phyloP scores from a whole-genome alignment of 2,329 filamentous ascomycete genomes.

The Plenodomus tracheiphilus region DNA sequence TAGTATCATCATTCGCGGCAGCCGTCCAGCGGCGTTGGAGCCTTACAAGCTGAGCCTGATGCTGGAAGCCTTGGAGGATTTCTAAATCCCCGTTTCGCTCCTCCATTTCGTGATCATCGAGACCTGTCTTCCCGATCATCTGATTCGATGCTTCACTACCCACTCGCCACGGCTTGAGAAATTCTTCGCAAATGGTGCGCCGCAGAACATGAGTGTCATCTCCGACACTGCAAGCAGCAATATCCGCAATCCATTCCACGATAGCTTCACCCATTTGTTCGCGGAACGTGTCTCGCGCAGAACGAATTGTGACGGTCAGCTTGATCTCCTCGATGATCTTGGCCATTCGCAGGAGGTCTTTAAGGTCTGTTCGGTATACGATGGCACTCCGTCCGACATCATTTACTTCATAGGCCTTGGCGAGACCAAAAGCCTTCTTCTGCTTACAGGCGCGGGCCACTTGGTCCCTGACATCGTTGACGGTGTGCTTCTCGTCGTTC shows the following conservation, averaged over 20 bases:
- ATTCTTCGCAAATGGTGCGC: conserved; percentile 84
- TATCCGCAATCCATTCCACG: conserved; percentile 93
- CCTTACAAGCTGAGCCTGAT: conserved; percentile 30
- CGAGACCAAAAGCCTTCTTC: conserved; percentile 67
- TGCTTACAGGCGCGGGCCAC: conserved; percentile 86
- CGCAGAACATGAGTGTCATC: conserved; percentile 78
- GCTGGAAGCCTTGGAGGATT: conserved; percentile 30
- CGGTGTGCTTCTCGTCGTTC: conserved; percentile 99
- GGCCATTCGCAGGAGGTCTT: conserved; percentile 74
- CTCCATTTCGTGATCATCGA: conserved; percentile 77
- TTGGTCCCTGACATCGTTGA: conserved; percentile 86
- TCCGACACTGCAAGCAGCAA: conserved; percentile 84
- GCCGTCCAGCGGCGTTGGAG: conserved; percentile 26
- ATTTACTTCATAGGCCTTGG: conserved; percentile 85
- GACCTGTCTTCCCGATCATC: conserved; percentile 73
- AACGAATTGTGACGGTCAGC: conserved; percentile 91
- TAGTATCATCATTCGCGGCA: conserved; percentile 52
- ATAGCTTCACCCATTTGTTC: conserved; percentile 99
- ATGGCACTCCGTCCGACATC: conserved; percentile 85
- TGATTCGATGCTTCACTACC: conserved; percentile 84
- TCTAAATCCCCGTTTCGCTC: conserved; percentile 49
- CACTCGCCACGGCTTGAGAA: conserved; percentile 83
- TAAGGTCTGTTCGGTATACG: conserved; percentile 72
- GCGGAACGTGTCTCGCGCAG: conserved; percentile 89
- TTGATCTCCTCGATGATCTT: conserved; percentile 93